Conservation (phyloP, 768 basidiomycete genomes). For the Favolaschia claudopus region DNA sequence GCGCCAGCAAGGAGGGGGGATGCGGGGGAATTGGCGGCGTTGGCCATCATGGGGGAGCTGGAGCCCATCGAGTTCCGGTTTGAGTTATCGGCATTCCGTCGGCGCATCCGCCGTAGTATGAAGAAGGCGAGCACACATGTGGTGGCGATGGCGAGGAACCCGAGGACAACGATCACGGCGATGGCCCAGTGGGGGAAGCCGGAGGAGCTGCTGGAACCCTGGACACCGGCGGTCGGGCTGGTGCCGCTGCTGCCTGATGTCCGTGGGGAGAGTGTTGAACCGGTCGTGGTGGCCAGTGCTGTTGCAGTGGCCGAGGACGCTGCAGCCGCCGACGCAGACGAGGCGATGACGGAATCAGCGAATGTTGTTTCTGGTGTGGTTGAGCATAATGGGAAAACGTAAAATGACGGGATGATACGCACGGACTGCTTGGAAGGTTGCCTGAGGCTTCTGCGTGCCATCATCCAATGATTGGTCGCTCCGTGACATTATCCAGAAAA, state of each 20-base stretch:
- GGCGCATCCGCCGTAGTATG: constrained; percentile 72
- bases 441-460: constrained; percentile 66
- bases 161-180: constrained; percentile 87
- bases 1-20: constrained; percentile 56
- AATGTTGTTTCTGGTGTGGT: constrained; percentile 71
- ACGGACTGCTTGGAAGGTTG: constrained; percentile 85
- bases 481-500: constrained; percentile 80
- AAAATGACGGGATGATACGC: constrained; percentile 45
- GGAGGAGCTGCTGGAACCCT: constrained; percentile 42
- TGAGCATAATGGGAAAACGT: constrained; percentile 14
- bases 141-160: constrained; percentile 81
- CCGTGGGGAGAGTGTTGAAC: constrained; percentile 15
- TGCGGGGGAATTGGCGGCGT: constrained; percentile 54
- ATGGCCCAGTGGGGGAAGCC: constrained; percentile 91
- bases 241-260: constrained; percentile 22
- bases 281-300: constrained; percentile 29
- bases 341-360: constrained; percentile 69
- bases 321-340: constrained; percentile 50
- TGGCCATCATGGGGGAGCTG: constrained; percentile 83
- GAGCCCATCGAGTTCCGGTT: constrained; percentile 82
- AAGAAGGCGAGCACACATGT: constrained; percentile 74
- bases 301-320: constrained; percentile 43
- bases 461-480: constrained; percentile 57
- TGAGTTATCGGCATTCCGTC: constrained; percentile 53
- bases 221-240: constrained; percentile 50